Evolutionary conservation across 1,284 basidiomycete genomes (phyloP), one percentile per base, ranked within the genome.

Genomic region (Puccinia hordei): DNA sequence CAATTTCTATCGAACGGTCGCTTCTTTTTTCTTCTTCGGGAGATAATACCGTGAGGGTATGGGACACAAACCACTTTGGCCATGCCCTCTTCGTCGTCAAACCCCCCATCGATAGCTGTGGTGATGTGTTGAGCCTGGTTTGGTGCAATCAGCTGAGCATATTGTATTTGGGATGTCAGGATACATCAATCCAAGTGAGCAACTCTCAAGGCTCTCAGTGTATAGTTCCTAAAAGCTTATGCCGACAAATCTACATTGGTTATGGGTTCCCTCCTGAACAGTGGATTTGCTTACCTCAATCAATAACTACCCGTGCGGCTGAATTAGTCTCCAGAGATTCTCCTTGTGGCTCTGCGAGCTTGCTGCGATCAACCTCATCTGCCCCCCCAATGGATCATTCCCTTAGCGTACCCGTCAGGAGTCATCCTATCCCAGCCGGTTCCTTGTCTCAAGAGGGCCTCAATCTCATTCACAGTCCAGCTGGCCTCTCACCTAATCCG

Each of bases 141-240:
- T 80, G 79, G 79, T 80, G 46, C 35, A 51, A 74, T 65, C 72
- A 57, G 35, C 46, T 80, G 4, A 74, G 73, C 35, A 66, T 59
- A 53, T 46, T 80, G 22, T 80, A 80, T 49, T 55, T 80, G n/a
- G 79, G 79, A 49, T 80, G 69, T 59, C 79, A 80, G 73, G 79
- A 80, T 59, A 66, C 79, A 9, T 80, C 79, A 13, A 73, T 80
- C 51, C 79, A 80, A 57, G 79, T 80, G n/a, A 30, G 72, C 51
- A 38, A 51, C 10, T 41, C 59, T 59, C 24, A 41, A 66, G 38
- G 46, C 38, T 66, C 41, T 24, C 35, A 35, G 9, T 10, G 2
- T n/a, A n/a, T 35, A 10, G 41, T 65, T 22, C 15, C 41, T 35
- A 19, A 46, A 27, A 44, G 22, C 22, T 44, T 3, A 59, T 74